Percentiles rank a stretch among this genome's conserved stretches.
Conservation (phyloP, 352 stramenopile species). For the Blastocystis hominis region DNA sequence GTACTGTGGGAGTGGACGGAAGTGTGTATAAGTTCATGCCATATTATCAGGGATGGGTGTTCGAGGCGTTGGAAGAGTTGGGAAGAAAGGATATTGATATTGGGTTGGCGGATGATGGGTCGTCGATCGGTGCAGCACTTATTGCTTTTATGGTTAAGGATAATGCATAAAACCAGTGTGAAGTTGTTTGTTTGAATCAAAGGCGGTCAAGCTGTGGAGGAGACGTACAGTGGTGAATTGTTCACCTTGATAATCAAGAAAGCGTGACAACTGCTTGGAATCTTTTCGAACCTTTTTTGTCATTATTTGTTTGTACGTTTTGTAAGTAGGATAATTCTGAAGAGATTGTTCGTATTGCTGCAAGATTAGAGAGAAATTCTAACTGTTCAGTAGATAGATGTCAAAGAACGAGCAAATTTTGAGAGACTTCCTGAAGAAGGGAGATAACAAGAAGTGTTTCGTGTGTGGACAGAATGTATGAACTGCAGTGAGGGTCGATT, state of each 20-base stretch:
- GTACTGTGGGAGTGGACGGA: conserved; percentile 62
- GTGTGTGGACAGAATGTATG: conserved; percentile 50
- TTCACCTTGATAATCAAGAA: background rate
- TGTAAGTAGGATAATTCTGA: background rate
- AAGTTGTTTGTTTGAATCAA: background rate
- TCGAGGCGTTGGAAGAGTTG: conserved; percentile 4
- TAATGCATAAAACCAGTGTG: background rate
- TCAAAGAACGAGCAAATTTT: conserved; percentile 54
- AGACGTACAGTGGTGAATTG: background rate
- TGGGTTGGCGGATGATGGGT: conserved; percentile 46
- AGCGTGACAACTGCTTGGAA: background rate
- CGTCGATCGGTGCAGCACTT: conserved; percentile 44
- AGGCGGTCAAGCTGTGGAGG: background rate
- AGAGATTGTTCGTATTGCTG: background rate
- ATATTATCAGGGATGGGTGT: conserved; percentile 54
- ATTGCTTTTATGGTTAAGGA: conserved; percentile 23
- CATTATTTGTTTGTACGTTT: background rate
- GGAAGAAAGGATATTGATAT: conserved; percentile 27
- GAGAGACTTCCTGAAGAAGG: conserved; percentile 57
- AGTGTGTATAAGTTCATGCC: conserved; percentile 63
- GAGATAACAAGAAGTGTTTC: conserved; percentile 58
- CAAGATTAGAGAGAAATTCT: background rate
- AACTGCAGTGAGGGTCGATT: background rate
- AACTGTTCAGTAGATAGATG: conserved; percentile 46
- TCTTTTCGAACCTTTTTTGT: background rate